These are phyloP conservation scores for Plasmodium berghei DNA, from an alignment of 169 alveolate species.

Conservation along the genomic window DNA sequence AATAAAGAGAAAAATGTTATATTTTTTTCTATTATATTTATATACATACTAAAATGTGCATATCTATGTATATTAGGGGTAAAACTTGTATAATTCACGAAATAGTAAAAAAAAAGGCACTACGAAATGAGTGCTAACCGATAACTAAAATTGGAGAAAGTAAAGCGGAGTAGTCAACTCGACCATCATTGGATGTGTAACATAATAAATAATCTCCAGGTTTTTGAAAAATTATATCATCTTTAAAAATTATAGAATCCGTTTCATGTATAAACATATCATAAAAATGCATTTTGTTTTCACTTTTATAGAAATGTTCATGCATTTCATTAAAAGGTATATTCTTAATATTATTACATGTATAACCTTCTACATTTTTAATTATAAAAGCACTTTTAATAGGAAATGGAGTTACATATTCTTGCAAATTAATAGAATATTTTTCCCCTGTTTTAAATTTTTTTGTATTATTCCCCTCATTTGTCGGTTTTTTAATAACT, in stretches of 20 bases:
- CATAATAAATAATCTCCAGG: conserved; percentile 63
- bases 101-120: not conserved
- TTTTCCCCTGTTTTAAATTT: conserved; percentile 34
- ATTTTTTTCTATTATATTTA: no score
- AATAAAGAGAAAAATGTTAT: not conserved
- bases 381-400: conserved; percentile 61
- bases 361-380: conserved; percentile 23
- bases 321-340: conserved; percentile 47
- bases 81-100: not conserved
- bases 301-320: conserved; percentile 41
- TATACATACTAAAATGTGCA: not conserved
- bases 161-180: conserved; percentile 23
- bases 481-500: conserved; percentile 10
- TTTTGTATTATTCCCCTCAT: not conserved
- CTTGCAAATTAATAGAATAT: conserved; percentile 5
- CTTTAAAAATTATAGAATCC: conserved; percentile 16
- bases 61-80: not conserved
- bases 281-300: conserved; percentile 35
- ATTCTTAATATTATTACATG: conserved; percentile 46
- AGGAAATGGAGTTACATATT: conserved; percentile 43
- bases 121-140: conserved; percentile 19
- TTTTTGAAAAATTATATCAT: conserved; percentile 27
- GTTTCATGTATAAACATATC: conserved; percentile 35
- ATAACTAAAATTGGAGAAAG: conserved; percentile 33
- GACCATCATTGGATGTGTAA: conserved; percentile 46